A percentile compares a stretch with the other conserved stretches of the same genome.
Evolutionary conservation across 148 eudicot species (phyloP).

Genomic region (Rhododendron henanense): DNA sequence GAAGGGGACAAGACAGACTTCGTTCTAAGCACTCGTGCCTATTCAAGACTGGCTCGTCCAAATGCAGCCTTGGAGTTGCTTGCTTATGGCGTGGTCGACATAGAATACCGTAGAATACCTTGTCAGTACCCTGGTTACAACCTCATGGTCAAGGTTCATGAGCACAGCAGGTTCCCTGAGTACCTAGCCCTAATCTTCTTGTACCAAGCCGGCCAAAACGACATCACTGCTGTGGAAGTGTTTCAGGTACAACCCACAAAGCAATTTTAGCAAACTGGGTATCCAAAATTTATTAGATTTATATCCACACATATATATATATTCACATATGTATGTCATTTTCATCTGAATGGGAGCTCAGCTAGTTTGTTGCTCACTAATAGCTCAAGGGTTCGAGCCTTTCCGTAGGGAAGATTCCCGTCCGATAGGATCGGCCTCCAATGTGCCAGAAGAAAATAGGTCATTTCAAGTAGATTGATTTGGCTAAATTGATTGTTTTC

Average conservation of each 20-base stretch:
- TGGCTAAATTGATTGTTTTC: background rate
- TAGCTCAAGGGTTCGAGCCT: background rate
- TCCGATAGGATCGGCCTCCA: background rate
- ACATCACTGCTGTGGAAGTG: slow-evolving; percentile 40
- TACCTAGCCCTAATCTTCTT: slow-evolving; percentile 51
- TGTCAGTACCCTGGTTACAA: slow-evolving; percentile 42
- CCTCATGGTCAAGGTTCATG: slow-evolving; percentile 49
- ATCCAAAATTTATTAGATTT: background rate
- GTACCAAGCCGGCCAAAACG: slow-evolving; percentile 46
- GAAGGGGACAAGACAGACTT: slow-evolving; percentile 54
- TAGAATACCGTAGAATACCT: slow-evolving; percentile 52
- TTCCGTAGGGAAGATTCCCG: background rate
- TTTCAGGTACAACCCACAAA: slow-evolving; percentile 36
- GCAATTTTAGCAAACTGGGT: background rate
- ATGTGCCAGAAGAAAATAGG: background rate
- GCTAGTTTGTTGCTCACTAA: background rate
- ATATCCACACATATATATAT: background rate
- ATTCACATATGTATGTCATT: background rate
- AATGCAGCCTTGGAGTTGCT: slow-evolving; percentile 35
- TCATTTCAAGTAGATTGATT: background rate
- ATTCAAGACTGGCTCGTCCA: slow-evolving; percentile 42
- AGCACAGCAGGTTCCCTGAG: slow-evolving; percentile 39
- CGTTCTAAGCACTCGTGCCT: slow-evolving; percentile 48
- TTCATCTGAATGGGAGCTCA: background rate
- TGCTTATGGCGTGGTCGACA: slow-evolving; percentile 47